Conservation (phyloP, 2,329 filamentous ascomycete species). For the Cladosporium velox region DNA sequence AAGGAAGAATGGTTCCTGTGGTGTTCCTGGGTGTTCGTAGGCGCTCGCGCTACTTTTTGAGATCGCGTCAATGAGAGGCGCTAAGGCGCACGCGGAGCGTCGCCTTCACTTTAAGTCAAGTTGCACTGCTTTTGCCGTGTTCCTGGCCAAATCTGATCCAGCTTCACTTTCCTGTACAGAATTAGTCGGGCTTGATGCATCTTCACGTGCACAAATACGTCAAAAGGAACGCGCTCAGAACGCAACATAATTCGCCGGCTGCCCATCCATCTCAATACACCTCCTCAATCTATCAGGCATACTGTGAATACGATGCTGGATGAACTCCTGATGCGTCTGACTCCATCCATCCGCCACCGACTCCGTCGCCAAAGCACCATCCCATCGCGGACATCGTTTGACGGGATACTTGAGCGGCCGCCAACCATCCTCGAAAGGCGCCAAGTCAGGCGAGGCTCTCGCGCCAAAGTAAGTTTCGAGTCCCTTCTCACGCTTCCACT, state of each 20-base stretch:
- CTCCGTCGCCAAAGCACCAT: neutral
- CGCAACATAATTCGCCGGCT: neutral
- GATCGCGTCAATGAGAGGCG: too few species aligned
- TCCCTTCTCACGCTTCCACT: neutral
- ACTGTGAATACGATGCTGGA: neutral
- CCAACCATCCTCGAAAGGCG: conserved; percentile 10
- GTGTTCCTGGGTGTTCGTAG: too few species aligned
- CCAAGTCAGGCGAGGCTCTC: conserved; percentile 5
- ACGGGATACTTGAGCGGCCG: conserved; percentile 1
- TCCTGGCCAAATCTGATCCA: too few species aligned
- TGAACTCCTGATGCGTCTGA: conserved; percentile 4
- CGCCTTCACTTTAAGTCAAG: too few species aligned
- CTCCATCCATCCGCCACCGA: conserved; percentile 2
- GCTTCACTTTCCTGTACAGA: too few species aligned
- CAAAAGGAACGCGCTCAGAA: neutral
- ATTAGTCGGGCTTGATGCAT: too few species aligned
- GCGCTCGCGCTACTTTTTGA: too few species aligned
- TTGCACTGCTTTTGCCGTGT: too few species aligned
- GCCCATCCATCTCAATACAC: conserved; percentile 10
- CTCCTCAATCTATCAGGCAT: conserved; percentile 4
- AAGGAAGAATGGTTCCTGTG: too few species aligned
- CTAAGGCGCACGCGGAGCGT: too few species aligned
- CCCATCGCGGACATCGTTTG: neutral
- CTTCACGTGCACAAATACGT: too few species aligned
- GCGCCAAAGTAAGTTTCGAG: neutral